Base-by-base conservation (phyloP, 192 early-diverging fungal genomes). In the Backusella circina region DNA sequence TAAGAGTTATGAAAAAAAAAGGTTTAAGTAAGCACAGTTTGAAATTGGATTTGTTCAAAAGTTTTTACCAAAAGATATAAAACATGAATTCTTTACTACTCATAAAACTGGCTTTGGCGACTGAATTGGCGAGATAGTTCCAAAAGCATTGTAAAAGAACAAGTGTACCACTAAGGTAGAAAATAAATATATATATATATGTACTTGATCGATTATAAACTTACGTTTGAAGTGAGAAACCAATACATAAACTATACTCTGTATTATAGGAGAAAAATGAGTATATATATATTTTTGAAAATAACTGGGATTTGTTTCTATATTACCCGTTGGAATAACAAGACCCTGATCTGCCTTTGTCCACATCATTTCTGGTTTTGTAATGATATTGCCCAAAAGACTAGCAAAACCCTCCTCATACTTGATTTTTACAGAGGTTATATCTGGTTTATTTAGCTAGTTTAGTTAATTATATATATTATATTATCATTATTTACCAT, bases 111-210 rank as follows among this genome's bases (percentile, higher is more conserved):
- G 78, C 74, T 23, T 83, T 77, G 35, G 80, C 84, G 2, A 85
- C 73, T 44, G 73, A 72, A 37, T 80, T 80, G 5, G 81, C 81
- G 8, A 85, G 66, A 50, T 85, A 85, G 18, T 83, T 82, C 84
- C 84, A 85, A 77, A 85, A 85, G 18, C 78, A 80, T 77, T 85
- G 84, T 8, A 85, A 61, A 2, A 85, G 69, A 38, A 85, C 78
- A 44, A 85, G 67, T 35, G 79, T 78, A 23, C 81, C 78, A 26
- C 83, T 84, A 41, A 15, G n/a, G 5, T 70, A 32, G 3, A 76
- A 37, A 13, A 50, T 21, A 2, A 65, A 18, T 33, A 2, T 41
- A 30, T 13, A 30, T 39, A 9, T 28, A 9, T 57, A 23, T 37
- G 5, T 2, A 30, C 1, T 28, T 39, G 15, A 26, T 61, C n/a